Evolutionary conservation across 306 rosid genomes (phyloP).

Genomic region (Cicer judaicum): DNA sequence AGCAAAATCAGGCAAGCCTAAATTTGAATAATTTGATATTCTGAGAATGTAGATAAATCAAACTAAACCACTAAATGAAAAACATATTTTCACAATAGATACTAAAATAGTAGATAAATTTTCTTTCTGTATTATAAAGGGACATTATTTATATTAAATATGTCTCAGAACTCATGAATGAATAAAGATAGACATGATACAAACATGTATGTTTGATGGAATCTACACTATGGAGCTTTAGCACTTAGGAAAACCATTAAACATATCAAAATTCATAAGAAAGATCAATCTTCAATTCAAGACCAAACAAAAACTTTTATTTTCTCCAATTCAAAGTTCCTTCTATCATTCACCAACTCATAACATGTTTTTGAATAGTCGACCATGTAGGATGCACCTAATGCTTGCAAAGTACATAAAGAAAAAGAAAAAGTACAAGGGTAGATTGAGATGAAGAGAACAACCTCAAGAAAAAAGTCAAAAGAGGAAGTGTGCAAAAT

Average conservation of each 20-base stretch:
- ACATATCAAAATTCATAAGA: constrained; percentile 29
- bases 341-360: constrained; percentile 35
- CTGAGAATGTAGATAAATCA: constrained; percentile 22
- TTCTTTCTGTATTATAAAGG: constrained; percentile 2
- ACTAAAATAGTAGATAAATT: not conserved
- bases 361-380: constrained; percentile 37
- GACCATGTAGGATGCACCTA: constrained; percentile 35
- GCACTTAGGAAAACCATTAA: constrained; percentile 22
- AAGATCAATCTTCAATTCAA: constrained; percentile 34
- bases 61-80: constrained; percentile 27
- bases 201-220: not conserved
- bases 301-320: constrained; percentile 9
- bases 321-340: constrained; percentile 19
- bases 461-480: constrained; percentile 41
- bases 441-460: constrained; percentile 28
- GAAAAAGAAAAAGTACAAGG: constrained; percentile 24
- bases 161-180: constrained; percentile 29
- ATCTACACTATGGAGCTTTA: constrained; percentile 27
- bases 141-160: not conserved
- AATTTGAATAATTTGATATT: constrained; percentile 28
- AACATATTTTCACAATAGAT: not conserved
- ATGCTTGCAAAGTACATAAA: constrained; percentile 43
- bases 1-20: constrained; percentile 29
- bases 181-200: constrained; percentile 4
- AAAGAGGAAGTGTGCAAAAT: constrained; percentile 46